A percentile compares a stretch with the other conserved stretches of the same genome.
Evolutionary conservation across 2,329 filamentous ascomycete genomes (phyloP).

Genomic region (Neonectria magnoliae): DNA sequence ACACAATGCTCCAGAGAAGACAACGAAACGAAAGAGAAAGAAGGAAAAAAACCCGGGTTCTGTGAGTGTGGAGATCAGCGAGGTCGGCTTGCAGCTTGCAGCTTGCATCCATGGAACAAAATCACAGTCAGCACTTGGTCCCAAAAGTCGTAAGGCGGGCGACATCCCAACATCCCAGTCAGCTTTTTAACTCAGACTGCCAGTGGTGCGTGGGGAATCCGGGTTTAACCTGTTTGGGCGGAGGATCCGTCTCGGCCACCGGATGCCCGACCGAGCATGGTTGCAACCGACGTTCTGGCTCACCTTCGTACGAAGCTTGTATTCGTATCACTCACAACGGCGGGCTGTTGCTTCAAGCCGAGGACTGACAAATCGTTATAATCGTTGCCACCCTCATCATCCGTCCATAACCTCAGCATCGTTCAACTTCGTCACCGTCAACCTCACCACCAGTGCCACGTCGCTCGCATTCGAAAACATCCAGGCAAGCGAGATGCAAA

Average conservation of each 20-base stretch:
- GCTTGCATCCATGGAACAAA: neutral
- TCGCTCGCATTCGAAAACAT: neutral
- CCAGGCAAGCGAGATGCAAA: neutral
- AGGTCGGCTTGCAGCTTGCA: neutral
- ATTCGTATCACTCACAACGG: neutral
- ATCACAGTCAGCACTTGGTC: neutral
- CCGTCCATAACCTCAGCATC: too few species aligned
- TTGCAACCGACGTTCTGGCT: constrained; percentile 9
- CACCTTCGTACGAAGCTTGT: neutral
- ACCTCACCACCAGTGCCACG: neutral
- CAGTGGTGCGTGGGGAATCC: constrained; percentile 6
- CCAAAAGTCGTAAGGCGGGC: constrained; percentile 10
- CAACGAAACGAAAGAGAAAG: neutral
- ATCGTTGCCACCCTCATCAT: neutral
- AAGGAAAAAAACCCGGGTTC: neutral
- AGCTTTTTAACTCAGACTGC: constrained; percentile 3
- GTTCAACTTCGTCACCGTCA: too few species aligned
- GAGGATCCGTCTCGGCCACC: constrained; percentile 6
- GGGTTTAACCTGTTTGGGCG: constrained; percentile 17
- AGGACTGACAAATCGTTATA: neutral
- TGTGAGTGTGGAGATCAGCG: neutral
- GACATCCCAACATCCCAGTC: constrained; percentile 12
- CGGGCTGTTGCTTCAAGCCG: neutral
- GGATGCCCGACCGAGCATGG: constrained; percentile 10
- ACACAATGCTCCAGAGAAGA: constrained; percentile 3